Conservation (phyloP, 495 filamentous ascomycete species). For the Hypoxylon fragiforme region DNA sequence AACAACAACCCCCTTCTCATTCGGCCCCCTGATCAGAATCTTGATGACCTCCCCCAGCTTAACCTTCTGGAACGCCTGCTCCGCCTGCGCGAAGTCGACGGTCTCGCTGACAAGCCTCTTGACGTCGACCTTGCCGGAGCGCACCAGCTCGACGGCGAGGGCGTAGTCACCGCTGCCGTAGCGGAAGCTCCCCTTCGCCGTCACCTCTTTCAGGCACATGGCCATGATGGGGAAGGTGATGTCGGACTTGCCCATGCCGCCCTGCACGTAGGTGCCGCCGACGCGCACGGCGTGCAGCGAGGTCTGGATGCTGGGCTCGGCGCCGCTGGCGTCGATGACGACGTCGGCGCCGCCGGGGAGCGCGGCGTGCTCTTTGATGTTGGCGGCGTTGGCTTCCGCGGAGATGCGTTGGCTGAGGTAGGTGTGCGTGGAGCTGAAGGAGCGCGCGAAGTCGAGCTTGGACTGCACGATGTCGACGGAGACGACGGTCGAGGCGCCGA, state of each 20-base stretch:
- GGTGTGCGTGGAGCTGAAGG: conserved; percentile 66
- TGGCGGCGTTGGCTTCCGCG: conserved; percentile 64
- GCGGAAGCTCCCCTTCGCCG: conserved; percentile 76
- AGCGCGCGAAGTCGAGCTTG: conserved; percentile 69
- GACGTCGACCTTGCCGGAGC: conserved; percentile 64
- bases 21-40: conserved; percentile 74
- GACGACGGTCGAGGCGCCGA: conserved; percentile 72
- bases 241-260: conserved; percentile 76
- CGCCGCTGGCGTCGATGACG: conserved; percentile 83
- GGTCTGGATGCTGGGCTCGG: conserved; percentile 74
- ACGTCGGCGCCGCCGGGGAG: conserved; percentile 66
- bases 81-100: conserved; percentile 71
- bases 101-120: conserved; percentile 70
- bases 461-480: conserved; percentile 74
- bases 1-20: conserved; percentile 45
- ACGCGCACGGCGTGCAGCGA: conserved; percentile 68
- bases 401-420: conserved; percentile 63
- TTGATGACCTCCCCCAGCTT: conserved; percentile 82
- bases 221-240: conserved; percentile 83
- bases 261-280: conserved; percentile 85
- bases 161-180: conserved; percentile 83
- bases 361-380: conserved; percentile 53
- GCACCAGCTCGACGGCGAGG: conserved; percentile 72
- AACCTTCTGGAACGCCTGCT: conserved; percentile 77
- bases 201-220: conserved; percentile 80